These are phyloP conservation scores for Podaxis mareebaensis DNA, from an alignment of 768 basidiomycete species.

Conservation along the genomic window DNA sequence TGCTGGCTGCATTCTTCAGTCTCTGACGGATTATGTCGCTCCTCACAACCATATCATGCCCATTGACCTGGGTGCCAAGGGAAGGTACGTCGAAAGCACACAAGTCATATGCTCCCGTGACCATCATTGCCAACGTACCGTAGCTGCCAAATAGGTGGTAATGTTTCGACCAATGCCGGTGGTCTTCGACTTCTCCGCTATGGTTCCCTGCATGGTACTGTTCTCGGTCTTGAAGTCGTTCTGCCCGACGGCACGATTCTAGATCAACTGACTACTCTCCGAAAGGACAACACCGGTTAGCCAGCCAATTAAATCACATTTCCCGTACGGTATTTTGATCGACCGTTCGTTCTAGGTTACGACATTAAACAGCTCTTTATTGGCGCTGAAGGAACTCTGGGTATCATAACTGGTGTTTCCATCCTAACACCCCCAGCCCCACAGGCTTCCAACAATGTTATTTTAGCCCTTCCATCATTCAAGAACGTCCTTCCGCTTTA, in stretches of 20 bases:
- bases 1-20: constrained; percentile 92
- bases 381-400: constrained; percentile 95
- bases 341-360: constrained; percentile 61
- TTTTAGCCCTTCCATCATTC: constrained; percentile 86
- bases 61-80: constrained; percentile 93
- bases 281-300: constrained; percentile 97
- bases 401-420: constrained; percentile 92
- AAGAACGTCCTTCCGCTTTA: constrained; percentile 86
- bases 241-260: constrained; percentile 92
- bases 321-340: constrained; percentile 4
- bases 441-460: constrained; percentile 86
- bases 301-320: constrained; percentile 21
- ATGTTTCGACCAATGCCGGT: constrained; percentile 96
- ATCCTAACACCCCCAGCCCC: constrained; percentile 87
- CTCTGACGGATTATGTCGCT: constrained; percentile 81
- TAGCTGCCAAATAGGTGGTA: constrained; percentile 97
- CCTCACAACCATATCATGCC: constrained; percentile 96
- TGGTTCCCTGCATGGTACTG: constrained; percentile 92
- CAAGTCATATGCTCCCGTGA: neutral
- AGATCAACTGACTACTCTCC: constrained; percentile 82
- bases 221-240: constrained; percentile 94
- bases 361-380: constrained; percentile 99
- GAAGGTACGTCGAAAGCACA: constrained; percentile 57
- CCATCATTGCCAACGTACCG: constrained; percentile 8
- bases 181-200: constrained; percentile 94